Base-by-base conservation (phyloP, 2,329 filamentous ascomycete species). In the Trichophyton mentagrophytes region DNA sequence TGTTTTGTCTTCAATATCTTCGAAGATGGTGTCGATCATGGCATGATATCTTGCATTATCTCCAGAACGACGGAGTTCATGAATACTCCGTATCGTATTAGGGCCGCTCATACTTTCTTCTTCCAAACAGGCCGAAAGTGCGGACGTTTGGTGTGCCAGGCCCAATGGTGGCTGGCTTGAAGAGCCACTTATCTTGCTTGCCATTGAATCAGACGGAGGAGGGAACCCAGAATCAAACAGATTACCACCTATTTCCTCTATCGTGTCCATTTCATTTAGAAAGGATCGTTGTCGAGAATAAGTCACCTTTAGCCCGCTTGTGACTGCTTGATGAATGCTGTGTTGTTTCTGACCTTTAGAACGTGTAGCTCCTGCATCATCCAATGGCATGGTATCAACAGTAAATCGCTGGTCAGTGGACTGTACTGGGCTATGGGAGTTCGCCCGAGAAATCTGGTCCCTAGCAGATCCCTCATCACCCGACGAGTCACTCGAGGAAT, bases 281-380 rank as follows among this genome's bases (percentile, higher is more conserved):
- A 84, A 83, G 1, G 83, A 84, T 53, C 83, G 77, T 64, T 81
- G 76, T 42, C 78, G 78, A 13, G 80, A 80, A 69, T 86, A 86
- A 2, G 84, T 86, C 49, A 82, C 72, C 65, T 73, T 80, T 3
- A 77, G 72, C 2, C 74, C 75, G 58, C 64, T 65, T 11, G 69
- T 58, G 60, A 67, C 65, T 9, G 70, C 47, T 20, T 55, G 38
- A 25, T 33, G 46, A 13, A 55, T n/a, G 36, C 15, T 60, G 20
- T 22, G 3, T 9, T 27, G 36, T 20, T 46, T 57, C 25, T 36
- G 57, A 15, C 49, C 60, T 42, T 51, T 40, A 17, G 61, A 56
- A 25, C 58, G 25, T 11, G 13, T 25, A 8, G 20, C 11, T 44
- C 15, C 25, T 20, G n/a, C 6, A 22, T 17, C 30, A 8, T 42